Conservation (phyloP, 768 basidiomycete genomes). For the Macrolepiota dolichaula region DNA sequence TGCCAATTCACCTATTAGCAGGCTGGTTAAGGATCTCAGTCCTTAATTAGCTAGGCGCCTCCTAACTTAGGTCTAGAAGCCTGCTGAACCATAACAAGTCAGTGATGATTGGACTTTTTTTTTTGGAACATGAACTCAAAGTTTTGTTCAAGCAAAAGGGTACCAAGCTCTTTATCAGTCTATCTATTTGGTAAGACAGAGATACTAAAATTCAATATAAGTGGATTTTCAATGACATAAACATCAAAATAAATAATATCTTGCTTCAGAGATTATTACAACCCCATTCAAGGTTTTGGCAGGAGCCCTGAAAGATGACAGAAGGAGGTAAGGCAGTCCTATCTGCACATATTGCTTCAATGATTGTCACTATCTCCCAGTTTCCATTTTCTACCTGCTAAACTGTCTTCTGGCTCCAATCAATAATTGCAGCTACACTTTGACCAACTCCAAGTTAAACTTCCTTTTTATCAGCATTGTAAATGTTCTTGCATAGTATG, state of each 20-base stretch:
- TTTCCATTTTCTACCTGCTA: neutral
- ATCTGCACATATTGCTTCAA: too few relatives aligned
- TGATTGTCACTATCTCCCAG: too few relatives aligned
- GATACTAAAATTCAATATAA: slow-evolving; percentile 21
- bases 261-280: too few relatives aligned
- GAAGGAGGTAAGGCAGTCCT: too few relatives aligned
- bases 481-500: slow-evolving; percentile 9
- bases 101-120: slow-evolving; percentile 17
- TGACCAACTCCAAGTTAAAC: slow-evolving; percentile 9
- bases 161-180: slow-evolving; percentile 25
- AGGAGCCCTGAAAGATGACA: slow-evolving; percentile 16
- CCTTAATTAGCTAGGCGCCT: too few relatives aligned
- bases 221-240: too few relatives aligned
- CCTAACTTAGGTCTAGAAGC: too few relatives aligned
- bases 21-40: too few relatives aligned
- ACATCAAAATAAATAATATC: too few relatives aligned
- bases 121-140: slow-evolving; percentile 25
- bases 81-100: too few relatives aligned
- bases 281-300: too few relatives aligned
- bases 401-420: neutral
- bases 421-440: neutral
- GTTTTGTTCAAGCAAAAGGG: slow-evolving; percentile 26
- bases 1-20: too few relatives aligned
- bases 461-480: slow-evolving; percentile 14
- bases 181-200: slow-evolving; percentile 35